Percentiles rank a stretch among this genome's conserved stretches.
phyloP scores from a whole-genome alignment of 805 yeast genomes.

The Candida insectalens region DNA sequence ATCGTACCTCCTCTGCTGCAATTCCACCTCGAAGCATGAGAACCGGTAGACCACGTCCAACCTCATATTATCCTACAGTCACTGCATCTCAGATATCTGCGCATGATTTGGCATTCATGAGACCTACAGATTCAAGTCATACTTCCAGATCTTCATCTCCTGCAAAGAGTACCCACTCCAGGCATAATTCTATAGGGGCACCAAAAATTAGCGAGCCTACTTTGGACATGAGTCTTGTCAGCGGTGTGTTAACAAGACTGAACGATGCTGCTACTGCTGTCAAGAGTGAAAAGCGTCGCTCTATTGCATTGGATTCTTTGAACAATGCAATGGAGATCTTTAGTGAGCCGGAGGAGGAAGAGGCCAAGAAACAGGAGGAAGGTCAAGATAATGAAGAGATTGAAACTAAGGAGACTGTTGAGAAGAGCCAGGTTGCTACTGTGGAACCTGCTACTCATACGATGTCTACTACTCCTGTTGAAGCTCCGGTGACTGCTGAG shows the following conservation, averaged over 20 bases:
- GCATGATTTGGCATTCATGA: slow-evolving; percentile 21
- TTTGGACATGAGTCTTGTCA: slow-evolving; percentile 23
- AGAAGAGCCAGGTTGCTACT: not conserved
- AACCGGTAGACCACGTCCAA: slow-evolving; percentile 65
- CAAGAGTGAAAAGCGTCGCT: slow-evolving; percentile 16
- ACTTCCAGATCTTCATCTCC: slow-evolving; percentile 20
- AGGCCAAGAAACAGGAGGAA: not conserved
- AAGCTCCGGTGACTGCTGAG: not conserved
- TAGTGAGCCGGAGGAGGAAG: not conserved
- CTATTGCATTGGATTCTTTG: slow-evolving; percentile 24
- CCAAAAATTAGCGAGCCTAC: slow-evolving; percentile 23
- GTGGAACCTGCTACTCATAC: not conserved
- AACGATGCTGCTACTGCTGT: slow-evolving; percentile 4
- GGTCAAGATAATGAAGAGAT: not conserved
- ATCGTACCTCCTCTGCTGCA: slow-evolving; percentile 18
- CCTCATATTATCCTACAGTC: slow-evolving; percentile 71
- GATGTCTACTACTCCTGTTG: not conserved
- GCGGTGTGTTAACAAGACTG: slow-evolving; percentile 20
- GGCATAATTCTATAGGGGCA: slow-evolving; percentile 21
- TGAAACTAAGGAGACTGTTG: not conserved
- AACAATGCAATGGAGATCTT: slow-evolving; percentile 22
- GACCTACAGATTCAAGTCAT: slow-evolving; percentile 7
- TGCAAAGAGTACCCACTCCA: slow-evolving; percentile 8
- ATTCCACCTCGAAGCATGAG: slow-evolving; percentile 15
- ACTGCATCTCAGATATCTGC: slow-evolving; percentile 19